Percentiles rank a stretch among this genome's conserved stretches.
phyloP scores from a whole-genome alignment of 2,329 filamentous ascomycete species.

The Aureobasidium lini region DNA sequence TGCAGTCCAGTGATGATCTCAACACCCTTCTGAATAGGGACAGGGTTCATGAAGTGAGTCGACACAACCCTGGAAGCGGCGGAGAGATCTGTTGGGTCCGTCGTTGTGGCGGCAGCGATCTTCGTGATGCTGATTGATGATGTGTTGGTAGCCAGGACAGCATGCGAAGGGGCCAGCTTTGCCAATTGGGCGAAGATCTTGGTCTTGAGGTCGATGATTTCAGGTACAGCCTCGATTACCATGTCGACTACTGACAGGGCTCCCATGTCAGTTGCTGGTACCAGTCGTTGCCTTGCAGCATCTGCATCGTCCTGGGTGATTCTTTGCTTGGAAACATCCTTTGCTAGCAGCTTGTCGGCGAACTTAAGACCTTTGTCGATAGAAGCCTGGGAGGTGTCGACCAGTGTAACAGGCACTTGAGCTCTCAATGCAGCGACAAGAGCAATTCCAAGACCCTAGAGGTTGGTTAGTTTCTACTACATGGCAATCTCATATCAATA shows the following conservation, averaged over 20 bases:
- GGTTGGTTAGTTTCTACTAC: slow-evolving; percentile 14
- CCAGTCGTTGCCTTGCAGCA: slow-evolving; percentile 61
- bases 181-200: slow-evolving; percentile 81
- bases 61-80: slow-evolving; percentile 83
- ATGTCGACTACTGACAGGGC: slow-evolving; percentile 82
- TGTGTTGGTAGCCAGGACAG: slow-evolving; percentile 93
- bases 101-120: slow-evolving; percentile 77
- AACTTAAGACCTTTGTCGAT: slow-evolving; percentile 86
- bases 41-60: slow-evolving; percentile 99
- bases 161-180: slow-evolving; percentile 70
- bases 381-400: slow-evolving; percentile 77
- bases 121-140: slow-evolving; percentile 97
- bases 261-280: slow-evolving; percentile 64
- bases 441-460: slow-evolving; percentile 86
- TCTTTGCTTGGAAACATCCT: slow-evolving; percentile 82
- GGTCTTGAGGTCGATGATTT: slow-evolving; percentile 80
- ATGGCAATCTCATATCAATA: too few species aligned
- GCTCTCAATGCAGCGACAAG: slow-evolving; percentile 85
- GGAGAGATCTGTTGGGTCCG: slow-evolving; percentile 70
- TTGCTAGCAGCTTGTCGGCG: slow-evolving; percentile 87
- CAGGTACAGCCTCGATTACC: slow-evolving; percentile 93
- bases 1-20: slow-evolving; percentile 95
- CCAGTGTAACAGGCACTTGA: slow-evolving; percentile 71
- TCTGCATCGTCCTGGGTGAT: slow-evolving; percentile 77
- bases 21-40: slow-evolving; percentile 92